Evolutionary conservation across 2,329 filamentous ascomycete genomes (phyloP), one percentile per base, ranked within the genome.

Genomic region (Botrytis porri): DNA sequence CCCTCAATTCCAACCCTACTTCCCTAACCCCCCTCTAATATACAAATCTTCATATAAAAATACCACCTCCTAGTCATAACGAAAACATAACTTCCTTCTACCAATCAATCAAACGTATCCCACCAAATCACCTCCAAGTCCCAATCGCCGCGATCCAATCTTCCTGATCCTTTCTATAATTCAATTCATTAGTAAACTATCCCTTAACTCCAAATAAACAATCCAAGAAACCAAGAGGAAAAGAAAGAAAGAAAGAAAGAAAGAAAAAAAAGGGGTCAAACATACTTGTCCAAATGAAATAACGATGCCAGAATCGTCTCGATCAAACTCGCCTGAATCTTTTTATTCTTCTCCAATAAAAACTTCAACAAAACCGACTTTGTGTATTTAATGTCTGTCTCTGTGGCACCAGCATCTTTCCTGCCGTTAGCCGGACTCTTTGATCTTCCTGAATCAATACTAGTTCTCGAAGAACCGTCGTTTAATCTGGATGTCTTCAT

Each of bases 281-380:
- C 90, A 83, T 83, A 92, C 90, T 89, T 89, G 83, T 94, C 91
- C 83, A 95, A 94, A 77, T 89, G 88, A 79, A 96, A 83, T 80
- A 95, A 83, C 86, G 92, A 91, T 43, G 90, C 91, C 78, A 96
- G 81, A 48, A 95, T 92, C 0, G 92, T 92, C 72, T 76, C 78
- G 2, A 96, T 90, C 76, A 95, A 85, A 84, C 94, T 92, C 75
- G 89, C 86, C 78, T 93, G 88, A 77, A 93, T 84, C 83, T 89
- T 92, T 81, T 90, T 92, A 80, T 95, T 93, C 83, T 90, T 93
- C 77, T 93, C 90, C 84, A 95, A 92, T 76, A 96, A 82, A 81
- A 95, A 95, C 81, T 95, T 92, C 76, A 96, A 82, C 77, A 96
- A 82, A 71, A 95, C 92, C 14, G 93, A 94, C 85, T 94, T 95